Percentiles rank a stretch among this genome's conserved stretches.
Conservation (phyloP, 2,329 filamentous ascomycete species). For the Verticillium nonalfalfae region DNA sequence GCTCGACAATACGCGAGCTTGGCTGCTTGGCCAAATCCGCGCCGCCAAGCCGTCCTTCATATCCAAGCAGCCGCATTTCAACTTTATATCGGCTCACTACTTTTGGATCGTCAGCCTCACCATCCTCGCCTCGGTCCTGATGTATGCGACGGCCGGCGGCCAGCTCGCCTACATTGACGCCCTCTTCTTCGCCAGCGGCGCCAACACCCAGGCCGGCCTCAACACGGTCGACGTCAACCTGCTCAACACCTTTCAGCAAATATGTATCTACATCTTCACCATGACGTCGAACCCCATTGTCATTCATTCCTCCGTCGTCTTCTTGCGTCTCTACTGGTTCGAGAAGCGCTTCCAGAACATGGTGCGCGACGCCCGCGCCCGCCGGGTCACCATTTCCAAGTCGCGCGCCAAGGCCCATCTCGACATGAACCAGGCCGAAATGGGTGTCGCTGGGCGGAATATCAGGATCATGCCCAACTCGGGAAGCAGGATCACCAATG, state of each 20-base stretch:
- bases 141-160: slow-evolving; percentile 56
- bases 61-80: slow-evolving; percentile 61
- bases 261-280: slow-evolving; percentile 64
- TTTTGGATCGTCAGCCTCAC: slow-evolving; percentile 72
- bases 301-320: slow-evolving; percentile 80
- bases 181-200: slow-evolving; percentile 78
- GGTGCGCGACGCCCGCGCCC: slow-evolving; percentile 62
- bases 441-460: slow-evolving; percentile 56
- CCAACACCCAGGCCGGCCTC: slow-evolving; percentile 86
- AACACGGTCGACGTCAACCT: slow-evolving; percentile 70
- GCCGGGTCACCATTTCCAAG: slow-evolving; percentile 59
- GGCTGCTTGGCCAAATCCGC: slow-evolving; percentile 30
- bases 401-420: slow-evolving; percentile 43
- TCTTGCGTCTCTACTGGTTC: slow-evolving; percentile 94
- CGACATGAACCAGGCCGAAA: slow-evolving; percentile 45
- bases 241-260: slow-evolving; percentile 66
- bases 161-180: slow-evolving; percentile 76
- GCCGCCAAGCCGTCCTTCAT: slow-evolving; percentile 50
- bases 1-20: slow-evolving; percentile 2
- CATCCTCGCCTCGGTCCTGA: slow-evolving; percentile 68
- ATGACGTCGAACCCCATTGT: slow-evolving; percentile 78
- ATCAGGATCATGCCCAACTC: slow-evolving; percentile 61
- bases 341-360: slow-evolving; percentile 90
- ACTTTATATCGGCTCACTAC: slow-evolving; percentile 80
- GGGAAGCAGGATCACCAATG: slow-evolving; percentile 54